These are phyloP conservation scores for Coleophoma eucalyptorum DNA, from an alignment of 2,329 filamentous ascomycete genomes.

Conservation along the genomic window DNA sequence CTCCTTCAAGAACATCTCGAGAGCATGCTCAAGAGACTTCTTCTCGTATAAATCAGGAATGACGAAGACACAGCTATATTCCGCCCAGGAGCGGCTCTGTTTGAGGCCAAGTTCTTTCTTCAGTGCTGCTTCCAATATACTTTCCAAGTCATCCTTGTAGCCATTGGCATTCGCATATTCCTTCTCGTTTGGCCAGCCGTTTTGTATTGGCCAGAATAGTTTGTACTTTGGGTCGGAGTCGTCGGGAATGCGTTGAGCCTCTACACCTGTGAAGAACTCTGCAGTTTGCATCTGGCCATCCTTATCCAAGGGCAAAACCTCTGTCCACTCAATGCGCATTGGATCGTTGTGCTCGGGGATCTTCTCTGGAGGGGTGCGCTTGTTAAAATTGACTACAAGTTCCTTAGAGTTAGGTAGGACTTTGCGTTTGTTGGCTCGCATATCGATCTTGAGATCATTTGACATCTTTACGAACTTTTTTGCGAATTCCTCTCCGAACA, in stretches of 20 bases:
- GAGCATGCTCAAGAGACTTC: conserved; percentile 77
- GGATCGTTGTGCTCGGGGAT: conserved; percentile 96
- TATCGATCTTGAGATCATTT: conserved; percentile 81
- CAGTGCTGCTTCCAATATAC: conserved; percentile 82
- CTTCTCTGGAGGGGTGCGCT: conserved; percentile 74
- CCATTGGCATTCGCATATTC: conserved; percentile 80
- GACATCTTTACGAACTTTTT: conserved; percentile 79
- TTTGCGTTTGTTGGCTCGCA: conserved; percentile 91
- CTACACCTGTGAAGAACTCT: conserved; percentile 73
- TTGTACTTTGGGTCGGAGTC: conserved; percentile 86
- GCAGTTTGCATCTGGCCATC: conserved; percentile 51
- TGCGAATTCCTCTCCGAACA: conserved; percentile 80
- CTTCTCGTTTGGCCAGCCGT: conserved; percentile 85
- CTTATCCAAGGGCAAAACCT: conserved; percentile 59
- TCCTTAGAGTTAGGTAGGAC: conserved; percentile 98
- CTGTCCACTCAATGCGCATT: conserved; percentile 92
- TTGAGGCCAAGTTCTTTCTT: conserved; percentile 77
- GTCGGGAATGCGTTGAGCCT: conserved; percentile 84
- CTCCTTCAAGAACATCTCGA: conserved; percentile 83
- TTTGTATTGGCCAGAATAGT: conserved; percentile 84
- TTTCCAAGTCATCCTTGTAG: conserved; percentile 82
- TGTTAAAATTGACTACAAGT: conserved; percentile 90
- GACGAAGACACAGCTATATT: conserved; percentile 95
- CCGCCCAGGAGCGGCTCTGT: conserved; percentile 75
- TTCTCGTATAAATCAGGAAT: conserved; percentile 98